These are phyloP conservation scores for Lagenidium sp. DNA, from an alignment of 352 stramenopile genomes.

Conservation along the genomic window DNA sequence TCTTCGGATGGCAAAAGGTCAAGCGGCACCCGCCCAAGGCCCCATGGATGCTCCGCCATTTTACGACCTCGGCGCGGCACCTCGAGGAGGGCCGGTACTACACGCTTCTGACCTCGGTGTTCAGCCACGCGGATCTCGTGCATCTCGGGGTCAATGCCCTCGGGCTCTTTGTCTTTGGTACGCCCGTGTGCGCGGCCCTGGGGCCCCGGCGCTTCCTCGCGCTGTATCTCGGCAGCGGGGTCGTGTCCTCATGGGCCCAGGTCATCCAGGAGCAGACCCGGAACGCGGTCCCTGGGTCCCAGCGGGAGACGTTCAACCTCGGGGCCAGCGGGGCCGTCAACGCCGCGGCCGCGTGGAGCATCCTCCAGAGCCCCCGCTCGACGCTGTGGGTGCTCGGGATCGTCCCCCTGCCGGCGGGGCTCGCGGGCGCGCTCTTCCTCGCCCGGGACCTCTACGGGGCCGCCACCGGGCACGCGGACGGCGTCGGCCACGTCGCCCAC, in stretches of 20 bases:
- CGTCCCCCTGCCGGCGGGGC: conserved; percentile 55
- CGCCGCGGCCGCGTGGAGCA: conserved; percentile 54
- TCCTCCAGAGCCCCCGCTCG: conserved; percentile 45
- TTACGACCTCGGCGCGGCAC: conserved; percentile 62
- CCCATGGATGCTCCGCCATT: conserved; percentile 53
- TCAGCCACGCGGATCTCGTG: conserved; percentile 46
- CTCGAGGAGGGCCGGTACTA: conserved; percentile 46
- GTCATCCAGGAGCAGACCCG: conserved; percentile 45
- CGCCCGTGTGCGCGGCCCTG: conserved; percentile 47
- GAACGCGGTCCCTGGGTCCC: too few relatives aligned
- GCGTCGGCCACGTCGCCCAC: conserved; percentile 61
- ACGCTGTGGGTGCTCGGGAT: conserved; percentile 65
- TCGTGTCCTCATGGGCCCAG: conserved; percentile 46
- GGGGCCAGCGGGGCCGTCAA: conserved; percentile 72
- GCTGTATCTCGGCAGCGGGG: conserved; percentile 60
- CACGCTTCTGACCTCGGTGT: conserved; percentile 64
- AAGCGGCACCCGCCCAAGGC: conserved; percentile 24
- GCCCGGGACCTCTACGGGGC: conserved; percentile 61
- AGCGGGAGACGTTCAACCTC: conserved; percentile 37
- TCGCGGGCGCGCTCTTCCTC: conserved; percentile 61
- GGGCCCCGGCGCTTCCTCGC: conserved; percentile 47
- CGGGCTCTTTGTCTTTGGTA: conserved; percentile 66
- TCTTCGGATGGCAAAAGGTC: conserved; percentile 43
- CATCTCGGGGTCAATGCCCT: conserved; percentile 69
- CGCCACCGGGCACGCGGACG: conserved; percentile 27